Evolutionary conservation across 2,329 filamentous ascomycete genomes (phyloP).

Genomic region (Epichloe hybrida): DNA sequence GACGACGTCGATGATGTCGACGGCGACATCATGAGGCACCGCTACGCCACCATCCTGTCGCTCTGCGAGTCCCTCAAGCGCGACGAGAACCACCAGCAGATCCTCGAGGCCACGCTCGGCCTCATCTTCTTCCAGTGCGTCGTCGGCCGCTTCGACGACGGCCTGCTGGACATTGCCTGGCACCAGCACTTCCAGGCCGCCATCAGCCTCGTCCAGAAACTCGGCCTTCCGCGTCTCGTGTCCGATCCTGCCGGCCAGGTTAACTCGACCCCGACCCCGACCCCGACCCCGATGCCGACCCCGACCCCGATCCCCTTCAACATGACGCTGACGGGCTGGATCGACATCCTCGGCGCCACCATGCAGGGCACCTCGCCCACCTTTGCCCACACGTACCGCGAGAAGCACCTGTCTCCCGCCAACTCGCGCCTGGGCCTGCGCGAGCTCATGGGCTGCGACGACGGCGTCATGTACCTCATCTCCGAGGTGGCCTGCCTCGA

Average conservation of each 20-base stretch:
- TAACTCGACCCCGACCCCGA: conserved; percentile 24
- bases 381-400: conserved; percentile 90
- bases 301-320: conserved; percentile 63
- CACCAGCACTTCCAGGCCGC: conserved; percentile 93
- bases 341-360: conserved; percentile 89
- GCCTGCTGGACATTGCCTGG: conserved; percentile 86
- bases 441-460: conserved; percentile 95
- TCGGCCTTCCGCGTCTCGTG: conserved; percentile 61
- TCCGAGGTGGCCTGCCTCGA: conserved; percentile 95
- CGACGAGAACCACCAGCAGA: conserved; percentile 74
- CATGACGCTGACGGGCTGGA: conserved; percentile 90
- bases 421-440: conserved; percentile 58
- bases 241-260: conserved; percentile 40
- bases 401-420: conserved; percentile 66
- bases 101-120: conserved; percentile 80
- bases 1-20: conserved; percentile 76
- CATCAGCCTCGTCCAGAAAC: conserved; percentile 69
- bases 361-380: conserved; percentile 77
- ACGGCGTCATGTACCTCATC: conserved; percentile 94
- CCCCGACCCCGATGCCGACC: too few relatives aligned
- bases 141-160: conserved; percentile 74
- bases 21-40: conserved; percentile 82
- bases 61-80: conserved; percentile 69
- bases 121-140: conserved; percentile 96
- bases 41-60: conserved; percentile 74